Base-by-base conservation (phyloP, 805 yeast species). In the Hanseniaspora pseudoguilliermondii region DNA sequence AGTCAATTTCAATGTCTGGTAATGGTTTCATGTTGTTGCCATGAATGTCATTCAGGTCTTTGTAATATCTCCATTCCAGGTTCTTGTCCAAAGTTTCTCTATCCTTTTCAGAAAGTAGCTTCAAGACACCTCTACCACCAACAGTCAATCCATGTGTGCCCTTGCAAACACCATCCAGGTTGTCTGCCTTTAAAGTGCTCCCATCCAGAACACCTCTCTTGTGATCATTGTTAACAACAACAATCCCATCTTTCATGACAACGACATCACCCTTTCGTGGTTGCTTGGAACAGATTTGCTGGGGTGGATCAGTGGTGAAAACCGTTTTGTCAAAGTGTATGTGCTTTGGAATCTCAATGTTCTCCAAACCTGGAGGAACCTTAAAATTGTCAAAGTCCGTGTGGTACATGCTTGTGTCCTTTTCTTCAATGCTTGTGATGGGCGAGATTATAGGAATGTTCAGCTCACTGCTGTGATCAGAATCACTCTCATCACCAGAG, bases 221-320 rank as follows among this genome's bases (percentile, higher is more conserved):
- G 49, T 62, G 69, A 69, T 61, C 69, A 65, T 67, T 76, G 69
- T 61, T 75, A 20, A 81, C 71, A 8, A 75, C 72, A 16, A 80
- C 73, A 0, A 73, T 67, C 0, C 86, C 86, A 61, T 74, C 75
- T n/a, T 76, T 69, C 51, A 75, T 63, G 1, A 81, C 72, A 60
- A 80, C 85, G 15, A 84, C 95, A 66, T 88, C 91, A 42, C 97
- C 97, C 64, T 78, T 77, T 60, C 88, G 71, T 16, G 96, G 95
- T 58, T 72, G 75, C 62, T 89, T 71, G 2, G 90, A 81, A 10
- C 95, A 95, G 49, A 87, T 87, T 63, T 87, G 95, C 64, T 87
- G 96, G 0, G 95, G 95, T 1, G 96, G 95, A 66, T 90, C 96
- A 59, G 78, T 77, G 38, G 77, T 78, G 63, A 87, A 81, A 16